A percentile compares a stretch with the other conserved stretches of the same genome.
These are phyloP conservation scores for Remersonia thermophila DNA, from an alignment of 2,329 filamentous ascomycete genomes.

Conservation along the genomic window DNA sequence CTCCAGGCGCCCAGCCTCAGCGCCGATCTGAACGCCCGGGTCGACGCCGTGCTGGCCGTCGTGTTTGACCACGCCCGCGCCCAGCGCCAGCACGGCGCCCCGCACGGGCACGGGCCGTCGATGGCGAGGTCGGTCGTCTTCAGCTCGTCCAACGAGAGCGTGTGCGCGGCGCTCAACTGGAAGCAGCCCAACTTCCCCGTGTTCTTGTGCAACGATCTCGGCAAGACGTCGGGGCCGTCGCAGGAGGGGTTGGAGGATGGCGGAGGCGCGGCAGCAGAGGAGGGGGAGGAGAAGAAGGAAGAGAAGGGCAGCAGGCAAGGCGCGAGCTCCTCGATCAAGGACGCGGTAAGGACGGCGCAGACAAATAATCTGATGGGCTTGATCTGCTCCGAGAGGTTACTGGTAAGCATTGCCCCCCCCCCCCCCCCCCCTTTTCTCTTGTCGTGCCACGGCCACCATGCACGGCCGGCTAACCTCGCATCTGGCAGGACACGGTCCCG, in stretches of 20 bases:
- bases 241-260: too few species aligned
- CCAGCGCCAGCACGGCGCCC: constrained; percentile 42
- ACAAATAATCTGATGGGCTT: constrained; percentile 98
- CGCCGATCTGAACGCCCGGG: constrained; percentile 73
- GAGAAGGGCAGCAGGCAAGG: constrained; percentile 38
- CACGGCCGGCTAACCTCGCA: too few species aligned
- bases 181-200: constrained; percentile 98
- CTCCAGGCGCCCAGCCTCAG: constrained; percentile 52
- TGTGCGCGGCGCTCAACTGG: constrained; percentile 95
- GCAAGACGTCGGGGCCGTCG: constrained; percentile 21
- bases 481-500: constrained; percentile 73
- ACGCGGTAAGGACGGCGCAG: constrained; percentile 83
- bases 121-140: constrained; percentile 82
- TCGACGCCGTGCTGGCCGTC: constrained; percentile 68
- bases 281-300: constrained; percentile 8
- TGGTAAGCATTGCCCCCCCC: constrained; percentile 46
- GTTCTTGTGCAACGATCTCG: constrained; percentile 87
- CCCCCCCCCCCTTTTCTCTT: background rate
- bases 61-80: constrained; percentile 84
- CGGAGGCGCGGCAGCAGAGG: too few species aligned
- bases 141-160: constrained; percentile 77
- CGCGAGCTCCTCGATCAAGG: constrained; percentile 67
- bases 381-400: constrained; percentile 73
- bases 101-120: constrained; percentile 44
- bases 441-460: too few species aligned